Base-by-base conservation (phyloP, 2,329 filamentous ascomycete species). In the Aureobasidium namibiae region DNA sequence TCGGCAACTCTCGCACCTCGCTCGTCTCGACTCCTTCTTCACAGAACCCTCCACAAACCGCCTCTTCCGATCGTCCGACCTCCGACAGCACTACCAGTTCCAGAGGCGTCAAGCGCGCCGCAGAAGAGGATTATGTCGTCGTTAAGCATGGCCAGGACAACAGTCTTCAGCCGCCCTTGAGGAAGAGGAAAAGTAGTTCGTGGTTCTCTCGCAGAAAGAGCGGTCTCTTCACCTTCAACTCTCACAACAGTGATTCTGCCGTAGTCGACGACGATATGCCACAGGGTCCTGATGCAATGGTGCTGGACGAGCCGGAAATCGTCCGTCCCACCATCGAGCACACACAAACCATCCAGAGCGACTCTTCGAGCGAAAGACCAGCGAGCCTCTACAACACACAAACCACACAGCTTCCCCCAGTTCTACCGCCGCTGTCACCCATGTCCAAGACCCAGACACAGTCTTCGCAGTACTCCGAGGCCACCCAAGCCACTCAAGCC, bases 191-290 rank as follows among this genome's bases (percentile, higher is more conserved):
- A 44, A 67, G 66, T 21, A 63, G 60, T 24, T 67, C 66, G 60
- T 72, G 70, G 70, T 73, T 73, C 67, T 39, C 36, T 21, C 67
- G 64, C 62, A 67, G 70, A 45, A 69, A 68, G 63, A 71, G 69
- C 60, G 63, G 66, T 38, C 64, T 72, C 60, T 70, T 70, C 63
- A 60, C 59, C 60, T 62, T 64, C 36, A 45, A 45, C 18, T 41
- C 44, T 9, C 10, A 53, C 26, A 50, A 44, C 42, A 54, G 26
- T 23, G 39, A 1, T 9, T 56, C 53, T 26, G 56, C 45, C n/a
- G 4, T 38, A 1, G 45, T 18, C 16, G 46, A 52, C 18, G 48
- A 45, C 41, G 48, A 53, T 13, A 31, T 44, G 14, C 46, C 48
- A 3, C 26, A 54, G 31, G 54, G 44, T 18, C 57, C 57, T 24